Evolutionary conservation across 176 grass and related monocot species (phyloP).

Genomic region (Musa acuminata): DNA sequence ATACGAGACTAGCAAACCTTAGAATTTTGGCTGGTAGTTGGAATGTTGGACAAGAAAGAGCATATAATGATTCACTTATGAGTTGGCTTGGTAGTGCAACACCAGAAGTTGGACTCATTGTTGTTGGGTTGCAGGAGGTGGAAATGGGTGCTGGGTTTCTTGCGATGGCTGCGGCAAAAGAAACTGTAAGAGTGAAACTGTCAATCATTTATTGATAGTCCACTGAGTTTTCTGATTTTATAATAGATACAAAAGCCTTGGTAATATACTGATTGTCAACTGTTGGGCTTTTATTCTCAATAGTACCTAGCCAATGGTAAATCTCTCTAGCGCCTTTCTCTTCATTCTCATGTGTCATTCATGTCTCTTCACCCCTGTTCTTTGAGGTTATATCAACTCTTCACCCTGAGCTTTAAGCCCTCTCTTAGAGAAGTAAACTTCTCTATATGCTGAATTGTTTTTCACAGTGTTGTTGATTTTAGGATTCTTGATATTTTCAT

Average conservation of each 20-base stretch:
- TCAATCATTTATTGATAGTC: too few relatives aligned
- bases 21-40: constrained; percentile 89
- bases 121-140: constrained; percentile 96
- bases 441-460: neutral
- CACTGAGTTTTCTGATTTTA: too few relatives aligned
- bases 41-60: constrained; percentile 97
- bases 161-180: constrained; percentile 94
- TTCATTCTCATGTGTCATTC: neutral
- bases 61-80: constrained; percentile 60
- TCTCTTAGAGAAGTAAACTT: neutral
- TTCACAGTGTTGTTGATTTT: neutral
- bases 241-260: neutral
- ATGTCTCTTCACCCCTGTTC: neutral
- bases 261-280: neutral
- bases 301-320: neutral
- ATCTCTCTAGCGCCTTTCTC: neutral
- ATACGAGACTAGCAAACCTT: constrained; percentile 85
- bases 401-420: neutral
- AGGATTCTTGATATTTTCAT: neutral
- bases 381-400: neutral
- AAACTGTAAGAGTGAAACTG: constrained; percentile 56
- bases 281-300: neutral
- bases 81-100: constrained; percentile 73
- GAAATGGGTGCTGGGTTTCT: constrained; percentile 99
- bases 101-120: constrained; percentile 77